A percentile compares a stretch with the other conserved stretches of the same genome.
Conservation (phyloP, 2,329 filamentous ascomycete genomes). For the Scytalidium sp. region DNA sequence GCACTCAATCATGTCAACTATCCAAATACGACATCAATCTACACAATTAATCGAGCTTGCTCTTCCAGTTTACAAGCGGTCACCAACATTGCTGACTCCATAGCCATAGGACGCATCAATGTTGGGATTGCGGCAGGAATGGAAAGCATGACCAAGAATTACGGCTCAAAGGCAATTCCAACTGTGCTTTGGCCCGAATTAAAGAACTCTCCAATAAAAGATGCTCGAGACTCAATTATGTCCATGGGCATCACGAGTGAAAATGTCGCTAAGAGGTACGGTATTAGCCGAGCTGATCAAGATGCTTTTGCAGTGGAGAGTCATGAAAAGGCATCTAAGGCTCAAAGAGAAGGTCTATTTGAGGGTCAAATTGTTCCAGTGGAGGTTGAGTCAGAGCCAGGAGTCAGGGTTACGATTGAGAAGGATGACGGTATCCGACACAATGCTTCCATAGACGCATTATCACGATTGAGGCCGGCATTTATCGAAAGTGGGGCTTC, state of each 20-base stretch:
- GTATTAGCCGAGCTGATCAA: conserved; percentile 71
- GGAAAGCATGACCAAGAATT: conserved; percentile 75
- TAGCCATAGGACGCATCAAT: conserved; percentile 72
- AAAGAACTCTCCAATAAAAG: conserved; percentile 65
- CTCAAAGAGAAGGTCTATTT: conserved; percentile 84
- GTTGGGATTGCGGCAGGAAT: conserved; percentile 80
- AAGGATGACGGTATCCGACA: conserved; percentile 83
- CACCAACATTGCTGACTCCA: conserved; percentile 86
- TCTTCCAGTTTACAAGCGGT: conserved; percentile 89
- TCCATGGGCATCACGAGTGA: conserved; percentile 96
- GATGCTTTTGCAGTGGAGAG: conserved; percentile 82
- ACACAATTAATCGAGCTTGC: conserved; percentile 87
- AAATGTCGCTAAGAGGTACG: conserved; percentile 86
- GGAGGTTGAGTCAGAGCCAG: conserved; percentile 72
- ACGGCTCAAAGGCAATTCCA: conserved; percentile 59
- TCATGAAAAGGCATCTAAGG: conserved; percentile 78
- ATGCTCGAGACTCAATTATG: conserved; percentile 77
- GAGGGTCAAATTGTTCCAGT: conserved; percentile 91
- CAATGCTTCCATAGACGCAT: conserved; percentile 75
- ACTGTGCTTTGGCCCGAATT: conserved; percentile 69
- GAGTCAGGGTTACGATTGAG: conserved; percentile 71
- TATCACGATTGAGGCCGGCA: conserved; percentile 81
- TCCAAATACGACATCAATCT: conserved; percentile 79
- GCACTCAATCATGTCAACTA: conserved; percentile 91
- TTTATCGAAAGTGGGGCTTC: conserved; percentile 85